Conservation (phyloP, 257 asterid species). For the Misopates orontium region DNA sequence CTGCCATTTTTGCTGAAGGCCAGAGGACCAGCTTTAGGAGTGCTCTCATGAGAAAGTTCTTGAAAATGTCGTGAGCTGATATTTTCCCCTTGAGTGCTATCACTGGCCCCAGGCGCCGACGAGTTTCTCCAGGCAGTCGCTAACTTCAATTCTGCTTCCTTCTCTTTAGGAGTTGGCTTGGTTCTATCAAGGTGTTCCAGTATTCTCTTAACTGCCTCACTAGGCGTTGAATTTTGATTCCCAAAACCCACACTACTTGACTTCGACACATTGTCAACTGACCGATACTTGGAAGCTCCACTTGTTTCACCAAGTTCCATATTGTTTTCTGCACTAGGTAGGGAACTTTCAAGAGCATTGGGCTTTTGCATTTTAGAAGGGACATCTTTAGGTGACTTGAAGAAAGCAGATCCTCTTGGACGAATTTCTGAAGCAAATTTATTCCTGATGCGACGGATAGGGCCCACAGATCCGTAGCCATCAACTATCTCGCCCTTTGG, state of each 20-base stretch:
- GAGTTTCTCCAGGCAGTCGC: conserved; percentile 61
- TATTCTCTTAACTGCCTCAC: conserved; percentile 24
- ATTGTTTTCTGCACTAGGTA: conserved; percentile 42
- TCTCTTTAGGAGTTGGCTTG: conserved; percentile 76
- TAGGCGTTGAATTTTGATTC: not conserved
- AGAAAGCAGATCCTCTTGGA: conserved; percentile 64
- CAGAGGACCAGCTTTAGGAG: conserved; percentile 32
- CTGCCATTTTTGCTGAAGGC: conserved; percentile 37
- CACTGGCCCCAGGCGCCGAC: conserved; percentile 38
- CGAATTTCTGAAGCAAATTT: conserved; percentile 72
- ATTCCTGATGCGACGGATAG: conserved; percentile 64
- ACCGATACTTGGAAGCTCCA: conserved; percentile 40
- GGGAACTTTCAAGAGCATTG: conserved; percentile 40
- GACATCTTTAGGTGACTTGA: conserved; percentile 43
- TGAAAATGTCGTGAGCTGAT: conserved; percentile 27
- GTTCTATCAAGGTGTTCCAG: conserved; percentile 69
- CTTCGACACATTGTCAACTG: conserved; percentile 33
- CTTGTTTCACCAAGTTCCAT: conserved; percentile 52
- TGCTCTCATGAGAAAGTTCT: conserved; percentile 38
- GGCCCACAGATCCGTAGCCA: conserved; percentile 80
- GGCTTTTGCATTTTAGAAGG: conserved; percentile 38
- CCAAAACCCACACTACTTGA: conserved; percentile 28
- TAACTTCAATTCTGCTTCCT: conserved; percentile 66
- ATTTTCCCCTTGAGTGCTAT: conserved; percentile 36
- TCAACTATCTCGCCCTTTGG: conserved; percentile 44